phyloP scores from a whole-genome alignment of 1,284 basidiomycete genomes.

The Schizopora paradoxa region DNA sequence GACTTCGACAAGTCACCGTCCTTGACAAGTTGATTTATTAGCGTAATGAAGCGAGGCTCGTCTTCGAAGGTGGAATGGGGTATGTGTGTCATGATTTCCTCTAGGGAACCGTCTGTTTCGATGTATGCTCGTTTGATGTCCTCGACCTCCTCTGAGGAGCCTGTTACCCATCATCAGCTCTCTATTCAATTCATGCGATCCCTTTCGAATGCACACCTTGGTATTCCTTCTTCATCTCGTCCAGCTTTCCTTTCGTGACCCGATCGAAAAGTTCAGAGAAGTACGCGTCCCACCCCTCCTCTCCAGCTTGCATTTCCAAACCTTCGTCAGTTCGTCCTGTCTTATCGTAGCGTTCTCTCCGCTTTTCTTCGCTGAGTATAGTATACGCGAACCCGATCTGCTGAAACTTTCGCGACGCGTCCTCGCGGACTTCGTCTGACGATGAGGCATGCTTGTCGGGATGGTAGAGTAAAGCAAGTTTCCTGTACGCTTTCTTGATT shows the following conservation, averaged over 20 bases:
- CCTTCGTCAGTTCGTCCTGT: constrained; percentile 83
- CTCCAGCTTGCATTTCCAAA: constrained; percentile 65
- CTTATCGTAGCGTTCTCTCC: constrained; percentile 71
- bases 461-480: constrained; percentile 76
- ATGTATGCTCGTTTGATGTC: constrained; percentile 76
- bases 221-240: constrained; percentile 88
- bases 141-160: constrained; percentile 74
- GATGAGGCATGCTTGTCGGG: constrained; percentile 82
- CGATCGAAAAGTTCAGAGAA: constrained; percentile 85
- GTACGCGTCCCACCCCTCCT: constrained; percentile 90
- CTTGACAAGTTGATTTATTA: constrained; percentile 64
- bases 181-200: background rate
- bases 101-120: constrained; percentile 64
- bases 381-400: constrained; percentile 89
- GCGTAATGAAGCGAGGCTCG: constrained; percentile 75
- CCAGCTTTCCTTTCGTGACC: constrained; percentile 79
- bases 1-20: constrained; percentile 54
- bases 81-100: constrained; percentile 75
- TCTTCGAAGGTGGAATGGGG: constrained; percentile 81
- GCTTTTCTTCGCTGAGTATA: constrained; percentile 74
- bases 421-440: constrained; percentile 53
- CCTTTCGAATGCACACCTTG: constrained; percentile 54
- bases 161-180: constrained; percentile 36
- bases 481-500: constrained; percentile 82
- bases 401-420: constrained; percentile 74